Percentiles rank a stretch among this genome's conserved stretches.
Conservation (phyloP, 345 rosid species). For the Eucalyptus pauciflora region DNA sequence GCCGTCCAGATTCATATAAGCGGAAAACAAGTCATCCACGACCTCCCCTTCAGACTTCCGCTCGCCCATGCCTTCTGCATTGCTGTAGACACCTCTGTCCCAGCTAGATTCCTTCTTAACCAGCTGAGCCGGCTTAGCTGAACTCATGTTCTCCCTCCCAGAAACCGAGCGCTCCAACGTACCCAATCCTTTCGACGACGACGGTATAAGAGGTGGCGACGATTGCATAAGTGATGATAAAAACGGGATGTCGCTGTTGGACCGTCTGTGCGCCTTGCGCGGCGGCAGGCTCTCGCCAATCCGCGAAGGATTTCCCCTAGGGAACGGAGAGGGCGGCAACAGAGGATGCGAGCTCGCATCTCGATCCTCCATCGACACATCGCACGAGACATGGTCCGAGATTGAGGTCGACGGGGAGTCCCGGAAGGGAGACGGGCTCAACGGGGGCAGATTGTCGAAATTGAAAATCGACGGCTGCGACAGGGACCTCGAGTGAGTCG, state of each 20-base stretch:
- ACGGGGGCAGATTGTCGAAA: conserved; percentile 68
- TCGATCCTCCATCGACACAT: conserved; percentile 63
- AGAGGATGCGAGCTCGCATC: conserved; percentile 38
- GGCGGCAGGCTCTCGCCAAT: conserved; percentile 70
- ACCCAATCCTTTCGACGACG: conserved; percentile 14
- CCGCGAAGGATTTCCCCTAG: conserved; percentile 23
- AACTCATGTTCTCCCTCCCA: conserved; percentile 24
- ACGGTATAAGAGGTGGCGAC: conserved; percentile 48
- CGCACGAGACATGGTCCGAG: conserved; percentile 31
- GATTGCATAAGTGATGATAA: conserved; percentile 41
- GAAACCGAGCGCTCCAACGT: conserved; percentile 35
- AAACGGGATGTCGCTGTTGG: conserved; percentile 84
- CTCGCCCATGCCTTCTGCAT: conserved; percentile 59
- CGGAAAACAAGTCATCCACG: conserved; percentile 86
- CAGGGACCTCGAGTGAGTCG: conserved; percentile 68
- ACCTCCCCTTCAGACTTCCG: conserved; percentile 69
- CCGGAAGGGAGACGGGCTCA: conserved; percentile 63
- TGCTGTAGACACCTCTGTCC: conserved; percentile 35
- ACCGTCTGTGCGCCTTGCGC: conserved; percentile 73
- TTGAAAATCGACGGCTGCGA: conserved; percentile 84
- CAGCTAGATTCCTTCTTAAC: conserved; percentile 41
- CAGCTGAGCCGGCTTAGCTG: conserved; percentile 28
- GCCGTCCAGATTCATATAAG: conserved; percentile 88
- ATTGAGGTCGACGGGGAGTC: conserved; percentile 24
- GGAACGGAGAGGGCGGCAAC: conserved; percentile 64